Base-by-base conservation (phyloP, 805 yeast species). In the Helenozyma baotianmanensis region DNA sequence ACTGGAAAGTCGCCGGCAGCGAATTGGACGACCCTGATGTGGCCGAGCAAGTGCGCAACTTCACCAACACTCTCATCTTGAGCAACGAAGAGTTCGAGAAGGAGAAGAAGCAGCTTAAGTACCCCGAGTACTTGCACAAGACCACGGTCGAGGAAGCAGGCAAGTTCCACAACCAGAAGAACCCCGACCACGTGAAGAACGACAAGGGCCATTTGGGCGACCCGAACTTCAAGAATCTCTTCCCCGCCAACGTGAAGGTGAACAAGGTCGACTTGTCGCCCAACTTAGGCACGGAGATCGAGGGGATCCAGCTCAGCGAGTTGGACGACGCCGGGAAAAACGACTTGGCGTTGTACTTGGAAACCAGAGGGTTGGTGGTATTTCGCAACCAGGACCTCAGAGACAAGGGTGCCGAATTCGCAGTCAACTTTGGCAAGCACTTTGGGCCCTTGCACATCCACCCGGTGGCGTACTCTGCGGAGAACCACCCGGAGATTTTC, bases 401-500 rank as follows among this genome's bases (percentile, higher is more conserved):
- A 37, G 56, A 53, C 36, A 51, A 53, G 36, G 53, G 53, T 12
- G 48, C 53, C 9, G 41, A 38, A 4, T 46, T 49, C 23, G 46
- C 51, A 4, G 42, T 37, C 12, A 31, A 49, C 29, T 53, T 50
- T 31, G 56, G 54, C 4, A 37, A 39, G 25, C 40, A 53, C 36
- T 53, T 51, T 37, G 58, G 58, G 9, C 58, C 58, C 6, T 47
- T 53, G 33, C 56, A 53, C 38, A 47, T 51, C 28, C 58, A 53
- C 34, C 58, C 56, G 2, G 53, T 47, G 13, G 21, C 42, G 14
- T 43, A 41, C 32, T 35, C 51, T 8, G 48, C 54, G 7, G 47
- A 48, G 27, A 31, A 42, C 32, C 35, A 43, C 29, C 58, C 58
- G 3, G 58, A 53, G 18, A 37, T 53, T 18, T 35, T 51, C 14